Conservation (phyloP, 176 grass and related monocot genomes). For the Oryza brachyantha region DNA sequence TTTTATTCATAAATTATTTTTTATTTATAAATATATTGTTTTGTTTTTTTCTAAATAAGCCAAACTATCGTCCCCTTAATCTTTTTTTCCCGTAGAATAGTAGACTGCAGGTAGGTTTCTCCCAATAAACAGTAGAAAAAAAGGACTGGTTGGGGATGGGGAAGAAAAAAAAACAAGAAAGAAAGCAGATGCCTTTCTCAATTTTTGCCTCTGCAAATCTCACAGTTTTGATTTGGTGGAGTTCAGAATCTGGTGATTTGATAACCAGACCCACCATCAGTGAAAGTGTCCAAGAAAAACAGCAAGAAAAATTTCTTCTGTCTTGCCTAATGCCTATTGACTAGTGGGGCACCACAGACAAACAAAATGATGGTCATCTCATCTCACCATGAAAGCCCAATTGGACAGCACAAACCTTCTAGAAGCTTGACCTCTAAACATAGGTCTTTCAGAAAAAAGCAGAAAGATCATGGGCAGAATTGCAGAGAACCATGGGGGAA, state of each 20-base stretch:
- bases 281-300: constrained; percentile 7
- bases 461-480: constrained; percentile 8
- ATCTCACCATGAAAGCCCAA: not conserved
- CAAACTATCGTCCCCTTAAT: too few species aligned
- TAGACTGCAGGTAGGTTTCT: not conserved
- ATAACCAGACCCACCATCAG: not conserved
- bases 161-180: not conserved
- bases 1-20: too few species aligned
- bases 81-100: not conserved
- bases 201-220: constrained; percentile 12
- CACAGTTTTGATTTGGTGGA: constrained; percentile 16
- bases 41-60: too few species aligned
- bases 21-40: too few species aligned
- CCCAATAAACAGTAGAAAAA: constrained; percentile 16
- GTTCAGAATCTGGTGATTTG: constrained; percentile 8
- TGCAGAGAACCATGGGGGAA: constrained; percentile 14
- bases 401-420: not conserved
- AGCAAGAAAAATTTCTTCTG: not conserved
- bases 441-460: constrained; percentile 11
- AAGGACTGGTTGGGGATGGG: not conserved
- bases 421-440: constrained; percentile 24
- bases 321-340: not conserved
- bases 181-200: not conserved
- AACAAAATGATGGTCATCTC: not conserved
- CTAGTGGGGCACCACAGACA: not conserved